phyloP scores from a whole-genome alignment of 441 rosid genomes.

The Erysimum pusillum region DNA sequence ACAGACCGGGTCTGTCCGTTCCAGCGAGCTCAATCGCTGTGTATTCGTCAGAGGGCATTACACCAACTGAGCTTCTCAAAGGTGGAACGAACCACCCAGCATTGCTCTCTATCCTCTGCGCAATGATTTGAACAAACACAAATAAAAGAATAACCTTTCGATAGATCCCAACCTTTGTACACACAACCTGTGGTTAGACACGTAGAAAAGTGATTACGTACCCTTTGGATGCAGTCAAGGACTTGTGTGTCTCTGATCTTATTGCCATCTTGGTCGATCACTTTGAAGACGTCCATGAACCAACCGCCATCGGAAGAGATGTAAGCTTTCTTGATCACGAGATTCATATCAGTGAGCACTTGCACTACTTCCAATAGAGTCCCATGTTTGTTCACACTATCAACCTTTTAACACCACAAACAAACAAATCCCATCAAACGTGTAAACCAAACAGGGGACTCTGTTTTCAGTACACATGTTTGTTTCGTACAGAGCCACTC shows the following conservation, averaged over 20 bases:
- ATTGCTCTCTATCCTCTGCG: conserved; percentile 82
- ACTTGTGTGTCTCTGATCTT: conserved; percentile 80
- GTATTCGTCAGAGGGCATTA: conserved; percentile 82
- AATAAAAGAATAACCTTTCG: neutral
- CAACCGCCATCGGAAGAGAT: conserved; percentile 93
- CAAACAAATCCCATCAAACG: neutral
- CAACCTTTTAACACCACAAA: conserved; percentile 58
- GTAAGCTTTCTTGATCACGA: conserved; percentile 83
- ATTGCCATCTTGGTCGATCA: conserved; percentile 74
- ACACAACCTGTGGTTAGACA: no score
- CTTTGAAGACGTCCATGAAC: conserved; percentile 97
- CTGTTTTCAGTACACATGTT: neutral
- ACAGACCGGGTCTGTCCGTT: conserved; percentile 87
- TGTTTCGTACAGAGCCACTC: neutral
- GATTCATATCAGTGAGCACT: conserved; percentile 87
- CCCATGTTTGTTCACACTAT: conserved; percentile 85
- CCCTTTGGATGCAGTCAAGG: conserved; percentile 75
- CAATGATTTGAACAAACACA: conserved; percentile 16
- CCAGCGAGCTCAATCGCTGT: conserved; percentile 91
- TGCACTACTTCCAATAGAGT: conserved; percentile 89
- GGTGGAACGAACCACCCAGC: conserved; percentile 67
- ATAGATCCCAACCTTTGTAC: neutral
- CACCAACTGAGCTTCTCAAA: conserved; percentile 78
- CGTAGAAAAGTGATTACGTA: conserved; percentile 39
- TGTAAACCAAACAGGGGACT: neutral